Evolutionary conservation across 1,284 basidiomycete species (phyloP).

Genomic region (Cutaneotrichosporon mucoides): DNA sequence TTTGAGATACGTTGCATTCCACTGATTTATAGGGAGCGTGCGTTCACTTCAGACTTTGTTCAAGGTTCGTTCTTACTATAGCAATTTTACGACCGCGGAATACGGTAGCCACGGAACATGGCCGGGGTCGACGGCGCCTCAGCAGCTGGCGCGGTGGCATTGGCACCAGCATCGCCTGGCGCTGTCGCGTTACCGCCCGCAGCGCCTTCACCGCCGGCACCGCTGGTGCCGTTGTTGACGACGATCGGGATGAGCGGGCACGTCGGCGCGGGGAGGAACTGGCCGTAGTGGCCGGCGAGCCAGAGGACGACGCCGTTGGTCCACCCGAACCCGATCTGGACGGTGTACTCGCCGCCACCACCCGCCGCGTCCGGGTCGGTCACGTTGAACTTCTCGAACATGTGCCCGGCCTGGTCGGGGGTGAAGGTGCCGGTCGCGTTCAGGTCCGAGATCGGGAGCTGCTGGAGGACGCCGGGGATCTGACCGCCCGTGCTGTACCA

Average conservation of each 20-base stretch:
- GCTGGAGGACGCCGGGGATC: slow-evolving; percentile 63
- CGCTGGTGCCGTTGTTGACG: neutral
- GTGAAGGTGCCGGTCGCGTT: slow-evolving; percentile 61
- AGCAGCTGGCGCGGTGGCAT: neutral
- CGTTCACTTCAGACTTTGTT: neutral
- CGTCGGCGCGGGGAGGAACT: slow-evolving; percentile 59
- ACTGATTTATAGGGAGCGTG: too few relatives aligned
- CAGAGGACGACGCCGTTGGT: slow-evolving; percentile 77
- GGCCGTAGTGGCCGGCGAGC: slow-evolving; percentile 67
- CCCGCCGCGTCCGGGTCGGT: slow-evolving; percentile 78
- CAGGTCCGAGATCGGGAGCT: slow-evolving; percentile 65
- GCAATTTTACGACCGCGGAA: neutral
- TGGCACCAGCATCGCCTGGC: neutral
- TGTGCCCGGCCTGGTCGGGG: slow-evolving; percentile 53
- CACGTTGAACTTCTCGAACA: slow-evolving; percentile 73
- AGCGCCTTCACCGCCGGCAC: neutral
- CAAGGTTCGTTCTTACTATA: neutral
- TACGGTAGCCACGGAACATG: slow-evolving; percentile 6
- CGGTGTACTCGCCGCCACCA: slow-evolving; percentile 6
- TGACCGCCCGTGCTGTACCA: slow-evolving; percentile 76
- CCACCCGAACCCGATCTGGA: slow-evolving; percentile 60
- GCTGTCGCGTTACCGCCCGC: neutral
- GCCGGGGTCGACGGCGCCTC: neutral
- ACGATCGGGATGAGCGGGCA: slow-evolving; percentile 60
- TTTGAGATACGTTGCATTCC: too few relatives aligned